A percentile compares a stretch with the other conserved stretches of the same genome.
Evolutionary conservation across 176 grass and related monocot species (phyloP).

Genomic region (Triticum dicoccoides): DNA sequence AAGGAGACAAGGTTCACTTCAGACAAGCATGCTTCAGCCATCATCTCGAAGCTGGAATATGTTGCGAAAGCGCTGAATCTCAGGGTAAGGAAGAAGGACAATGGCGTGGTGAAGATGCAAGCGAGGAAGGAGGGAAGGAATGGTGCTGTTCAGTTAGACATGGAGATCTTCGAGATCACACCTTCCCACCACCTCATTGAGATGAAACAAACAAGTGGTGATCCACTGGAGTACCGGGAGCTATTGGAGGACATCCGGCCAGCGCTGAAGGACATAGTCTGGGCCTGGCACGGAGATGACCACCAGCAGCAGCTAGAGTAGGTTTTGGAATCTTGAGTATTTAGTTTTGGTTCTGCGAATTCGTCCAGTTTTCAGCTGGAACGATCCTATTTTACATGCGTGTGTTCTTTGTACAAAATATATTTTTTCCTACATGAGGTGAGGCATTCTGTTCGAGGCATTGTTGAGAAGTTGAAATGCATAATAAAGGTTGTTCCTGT

Average conservation of each 20-base stretch:
- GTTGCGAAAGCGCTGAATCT: constrained; percentile 57
- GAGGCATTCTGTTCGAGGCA: neutral
- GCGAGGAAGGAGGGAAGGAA: constrained; percentile 64
- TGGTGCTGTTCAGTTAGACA: constrained; percentile 58
- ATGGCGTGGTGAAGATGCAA: constrained; percentile 64
- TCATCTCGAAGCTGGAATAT: constrained; percentile 56
- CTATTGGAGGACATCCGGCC: constrained; percentile 63
- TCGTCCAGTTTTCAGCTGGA: neutral
- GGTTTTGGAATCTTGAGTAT: constrained; percentile 17
- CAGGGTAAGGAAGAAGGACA: constrained; percentile 70
- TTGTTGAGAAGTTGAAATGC: neutral
- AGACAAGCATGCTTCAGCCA: constrained; percentile 48
- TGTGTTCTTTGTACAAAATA: constrained; percentile 19
- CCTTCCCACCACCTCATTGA: constrained; percentile 59
- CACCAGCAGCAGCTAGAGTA: constrained; percentile 29
- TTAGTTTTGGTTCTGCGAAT: neutral
- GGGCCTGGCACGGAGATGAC: constrained; percentile 65
- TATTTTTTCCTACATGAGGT: neutral
- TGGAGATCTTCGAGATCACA: constrained; percentile 65
- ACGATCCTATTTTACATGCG: neutral
- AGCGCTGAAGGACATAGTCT: constrained; percentile 62
- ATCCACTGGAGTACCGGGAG: constrained; percentile 64
- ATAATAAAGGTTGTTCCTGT: neutral
- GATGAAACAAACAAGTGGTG: constrained; percentile 74
- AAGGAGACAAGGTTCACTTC: constrained; percentile 75